A percentile compares a stretch with the other conserved stretches of the same genome.
Conservation (phyloP, 192 early-diverging fungal genomes). For the Podila minutissima region DNA sequence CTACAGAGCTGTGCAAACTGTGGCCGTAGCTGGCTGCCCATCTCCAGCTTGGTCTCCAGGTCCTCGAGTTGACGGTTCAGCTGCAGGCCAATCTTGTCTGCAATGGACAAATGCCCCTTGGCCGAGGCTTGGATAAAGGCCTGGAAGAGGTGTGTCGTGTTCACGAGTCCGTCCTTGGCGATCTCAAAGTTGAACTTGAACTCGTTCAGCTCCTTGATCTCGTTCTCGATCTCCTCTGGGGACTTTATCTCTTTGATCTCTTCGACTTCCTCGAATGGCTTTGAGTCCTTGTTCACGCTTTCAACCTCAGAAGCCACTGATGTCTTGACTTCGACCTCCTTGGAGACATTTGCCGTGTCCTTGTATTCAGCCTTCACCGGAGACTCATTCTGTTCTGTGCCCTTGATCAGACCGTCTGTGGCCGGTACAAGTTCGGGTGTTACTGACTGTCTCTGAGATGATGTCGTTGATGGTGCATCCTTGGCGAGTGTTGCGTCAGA, state of each 20-base stretch:
- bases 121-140: constrained; percentile 20
- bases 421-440: not conserved
- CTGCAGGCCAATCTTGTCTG: constrained; percentile 29
- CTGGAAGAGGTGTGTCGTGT: constrained; percentile 11
- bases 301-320: not conserved
- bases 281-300: not conserved
- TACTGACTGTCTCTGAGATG: not conserved
- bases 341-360: no score
- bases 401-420: not conserved
- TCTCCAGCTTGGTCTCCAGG: constrained; percentile 13
- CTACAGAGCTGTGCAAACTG: constrained; percentile 9
- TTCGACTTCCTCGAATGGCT: not conserved
- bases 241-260: not conserved
- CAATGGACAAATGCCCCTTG: constrained; percentile 16
- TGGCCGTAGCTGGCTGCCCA: not conserved
- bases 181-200: constrained; percentile 5
- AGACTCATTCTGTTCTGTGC: not conserved
- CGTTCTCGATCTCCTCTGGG: not conserved
- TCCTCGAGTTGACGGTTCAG: constrained; percentile 9
- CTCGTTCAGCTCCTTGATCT: not conserved
- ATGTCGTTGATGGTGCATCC: not conserved
- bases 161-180: constrained; percentile 6
- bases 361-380: not conserved
- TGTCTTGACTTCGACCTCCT: not conserved
- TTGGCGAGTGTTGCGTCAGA: not conserved